Evolutionary conservation across 805 yeast genomes (phyloP), one percentile per base, ranked within the genome.

Genomic region (Schizosaccharomyces lindneri): DNA sequence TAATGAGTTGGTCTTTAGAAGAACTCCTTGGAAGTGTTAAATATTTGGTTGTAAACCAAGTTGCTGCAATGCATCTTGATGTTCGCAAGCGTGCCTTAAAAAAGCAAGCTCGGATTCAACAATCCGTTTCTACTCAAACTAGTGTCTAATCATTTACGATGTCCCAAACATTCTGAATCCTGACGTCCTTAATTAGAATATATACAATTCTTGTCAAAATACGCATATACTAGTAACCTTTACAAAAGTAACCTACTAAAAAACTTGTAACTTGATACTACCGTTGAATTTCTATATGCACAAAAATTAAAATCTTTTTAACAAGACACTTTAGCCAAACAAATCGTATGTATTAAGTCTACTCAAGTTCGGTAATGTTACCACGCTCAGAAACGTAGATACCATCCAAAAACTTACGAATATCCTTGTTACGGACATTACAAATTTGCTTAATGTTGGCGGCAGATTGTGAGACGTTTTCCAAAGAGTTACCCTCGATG

Each of bases 321-420:
- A 46, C 51, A 46, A 46, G 51, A 17, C 51, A 9, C 27, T 19
- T 19, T 24, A 17, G 24, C 51, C 27, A 46, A 24, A 19, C 27
- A 46, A 19, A 27, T 46, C 27, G 51, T 46, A 46, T 51, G 21
- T 24, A 24, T 24, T 24, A 19, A 17, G n/a, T 24, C 57, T 51
- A 21, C 32, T 51, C 57, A 51, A 51, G 57, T 29, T 51, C 57
- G 67, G 78, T 85, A 74, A 90, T 80, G 75, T 79, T 79, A 73
- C 95, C 95, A 79, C 85, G 85, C 80, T 85, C 94, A 69, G 97
- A 89, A 72, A 90, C 98, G 78, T 90, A 90, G 80, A 90, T 89
- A 88, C 99, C 99, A 78, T 94, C 98, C 82, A 93, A 85, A 84
- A 90, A 90, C 83, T 90, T 90, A 81, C 98, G 87, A 89, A 93